Evolutionary conservation across 2,329 filamentous ascomycete genomes (phyloP).

Genomic region (Amauroascus niger): DNA sequence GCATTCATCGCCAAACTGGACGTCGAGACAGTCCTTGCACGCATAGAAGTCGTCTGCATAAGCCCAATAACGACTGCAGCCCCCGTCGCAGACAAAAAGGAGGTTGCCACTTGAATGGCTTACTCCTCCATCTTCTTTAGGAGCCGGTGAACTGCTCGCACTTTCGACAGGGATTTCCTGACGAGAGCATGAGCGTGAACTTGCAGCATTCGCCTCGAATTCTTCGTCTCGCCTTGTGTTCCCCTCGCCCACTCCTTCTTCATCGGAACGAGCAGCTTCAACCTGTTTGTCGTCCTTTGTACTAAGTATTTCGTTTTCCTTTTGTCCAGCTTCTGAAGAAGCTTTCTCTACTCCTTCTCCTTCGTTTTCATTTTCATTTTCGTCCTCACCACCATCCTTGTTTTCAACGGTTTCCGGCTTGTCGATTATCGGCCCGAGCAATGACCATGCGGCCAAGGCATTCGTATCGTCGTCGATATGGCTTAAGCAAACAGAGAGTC

Average conservation of each 20-base stretch:
- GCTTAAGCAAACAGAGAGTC: slow-evolving; percentile 18
- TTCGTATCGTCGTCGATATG: slow-evolving; percentile 22
- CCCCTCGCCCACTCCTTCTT: not conserved
- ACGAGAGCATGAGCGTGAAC: no score
- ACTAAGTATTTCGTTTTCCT: not conserved
- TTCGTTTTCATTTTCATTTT: no score
- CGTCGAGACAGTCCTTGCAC: slow-evolving; percentile 24
- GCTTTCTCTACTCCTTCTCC: no score
- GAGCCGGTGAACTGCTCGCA: not conserved
- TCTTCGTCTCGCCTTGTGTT: no score
- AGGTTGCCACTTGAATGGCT: slow-evolving; percentile 3
- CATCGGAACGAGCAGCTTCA: not conserved
- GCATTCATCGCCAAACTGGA: slow-evolving; percentile 21
- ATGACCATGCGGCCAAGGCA: slow-evolving; percentile 24
- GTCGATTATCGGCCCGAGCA: slow-evolving; percentile 17
- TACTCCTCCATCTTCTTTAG: not conserved
- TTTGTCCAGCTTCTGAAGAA: not conserved
- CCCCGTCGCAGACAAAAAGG: slow-evolving; percentile 13
- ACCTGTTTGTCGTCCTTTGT: not conserved
- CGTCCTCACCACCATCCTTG: not conserved
- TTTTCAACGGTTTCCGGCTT: not conserved
- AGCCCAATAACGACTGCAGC: slow-evolving; percentile 17
- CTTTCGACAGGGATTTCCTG: no score
- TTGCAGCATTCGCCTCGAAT: not conserved
- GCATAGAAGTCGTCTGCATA: slow-evolving; percentile 23